These are phyloP conservation scores for Ophiostoma sp. DNA, from an alignment of 2,329 filamentous ascomycete genomes.

Conservation along the genomic window DNA sequence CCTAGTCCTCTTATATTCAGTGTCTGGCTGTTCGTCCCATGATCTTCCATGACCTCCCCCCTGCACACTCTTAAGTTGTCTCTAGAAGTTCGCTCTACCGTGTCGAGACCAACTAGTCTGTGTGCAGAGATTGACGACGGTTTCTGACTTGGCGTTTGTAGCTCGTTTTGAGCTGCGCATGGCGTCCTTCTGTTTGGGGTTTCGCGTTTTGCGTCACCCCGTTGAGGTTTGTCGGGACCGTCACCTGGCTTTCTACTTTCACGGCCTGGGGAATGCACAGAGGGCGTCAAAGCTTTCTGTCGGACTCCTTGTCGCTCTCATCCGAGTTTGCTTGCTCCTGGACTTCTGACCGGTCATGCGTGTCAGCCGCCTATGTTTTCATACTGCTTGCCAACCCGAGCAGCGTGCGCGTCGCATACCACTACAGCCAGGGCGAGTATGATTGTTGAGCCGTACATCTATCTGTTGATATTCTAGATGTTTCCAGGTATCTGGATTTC, in stretches of 20 bases:
- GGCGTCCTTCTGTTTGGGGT: slow-evolving; percentile 13
- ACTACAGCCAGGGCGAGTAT: slow-evolving; percentile 13
- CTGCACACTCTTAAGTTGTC: slow-evolving; percentile 98
- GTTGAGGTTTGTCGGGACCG: slow-evolving; percentile 5
- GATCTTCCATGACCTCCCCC: slow-evolving; percentile 1
- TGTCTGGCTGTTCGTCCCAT: too few relatives aligned
- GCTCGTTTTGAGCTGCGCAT: slow-evolving; percentile 13
- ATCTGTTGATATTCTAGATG: background rate
- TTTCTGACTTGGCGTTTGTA: slow-evolving; percentile 6
- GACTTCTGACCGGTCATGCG: background rate
- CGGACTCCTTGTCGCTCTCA: slow-evolving; percentile 12
- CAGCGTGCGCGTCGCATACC: slow-evolving; percentile 9
- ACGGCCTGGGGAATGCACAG: slow-evolving; percentile 10
- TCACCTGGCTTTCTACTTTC: slow-evolving; percentile 4
- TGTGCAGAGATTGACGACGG: slow-evolving; percentile 69
- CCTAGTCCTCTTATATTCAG: background rate
- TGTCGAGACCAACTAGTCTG: slow-evolving; percentile 92
- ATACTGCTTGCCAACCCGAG: slow-evolving; percentile 7
- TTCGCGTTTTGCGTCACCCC: slow-evolving; percentile 11
- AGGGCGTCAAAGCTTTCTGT: background rate
- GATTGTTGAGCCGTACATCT: slow-evolving; percentile 12
- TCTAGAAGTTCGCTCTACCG: slow-evolving; percentile 65
- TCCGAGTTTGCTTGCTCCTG: slow-evolving; percentile 13
- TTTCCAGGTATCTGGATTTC: too few relatives aligned
- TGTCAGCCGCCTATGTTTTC: slow-evolving; percentile 4